A percentile compares a stretch with the other conserved stretches of the same genome.
Conservation (phyloP, 495 filamentous ascomycete species). For the Hypoxylon lienhwacheense region DNA sequence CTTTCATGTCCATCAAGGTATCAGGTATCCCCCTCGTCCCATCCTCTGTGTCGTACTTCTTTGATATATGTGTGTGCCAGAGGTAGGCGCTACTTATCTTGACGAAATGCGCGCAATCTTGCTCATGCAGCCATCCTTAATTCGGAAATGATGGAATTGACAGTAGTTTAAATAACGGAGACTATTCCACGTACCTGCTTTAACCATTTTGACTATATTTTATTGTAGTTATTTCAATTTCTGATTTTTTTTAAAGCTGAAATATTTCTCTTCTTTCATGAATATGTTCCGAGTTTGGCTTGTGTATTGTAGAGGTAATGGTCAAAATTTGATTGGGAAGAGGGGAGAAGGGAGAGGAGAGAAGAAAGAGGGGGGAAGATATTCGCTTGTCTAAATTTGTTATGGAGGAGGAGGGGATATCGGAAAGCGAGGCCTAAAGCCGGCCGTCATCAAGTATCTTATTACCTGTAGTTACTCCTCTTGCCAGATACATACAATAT, state of each 20-base stretch:
- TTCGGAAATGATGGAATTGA: slow-evolving; percentile 33
- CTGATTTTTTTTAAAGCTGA: slow-evolving; percentile 17
- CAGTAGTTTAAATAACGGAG: slow-evolving; percentile 29
- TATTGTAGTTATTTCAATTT: no score
- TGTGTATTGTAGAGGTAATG: slow-evolving; percentile 12
- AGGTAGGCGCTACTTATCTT: slow-evolving; percentile 27
- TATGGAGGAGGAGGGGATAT: slow-evolving; percentile 27
- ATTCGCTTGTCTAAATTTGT: slow-evolving; percentile 36
- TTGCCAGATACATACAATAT: neutral
- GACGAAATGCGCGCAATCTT: slow-evolving; percentile 43
- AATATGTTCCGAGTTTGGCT: slow-evolving; percentile 11
- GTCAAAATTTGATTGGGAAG: slow-evolving; percentile 21
- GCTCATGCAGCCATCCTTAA: slow-evolving; percentile 42
- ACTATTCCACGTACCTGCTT: slow-evolving; percentile 73
- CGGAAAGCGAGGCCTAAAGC: slow-evolving; percentile 18
- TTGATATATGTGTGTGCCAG: no score
- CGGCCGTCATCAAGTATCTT: slow-evolving; percentile 16
- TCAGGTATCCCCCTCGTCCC: slow-evolving; percentile 35
- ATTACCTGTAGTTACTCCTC: no score
- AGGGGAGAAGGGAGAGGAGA: slow-evolving; percentile 27
- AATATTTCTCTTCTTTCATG: no score
- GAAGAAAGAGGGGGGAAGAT: slow-evolving; percentile 27
- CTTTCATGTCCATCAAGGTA: slow-evolving; percentile 39
- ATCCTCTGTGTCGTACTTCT: slow-evolving; percentile 25
- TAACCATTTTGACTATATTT: slow-evolving; percentile 75